phyloP scores from a whole-genome alignment of 495 filamentous ascomycete genomes.

The Paragyromitra xinjiangensis region DNA sequence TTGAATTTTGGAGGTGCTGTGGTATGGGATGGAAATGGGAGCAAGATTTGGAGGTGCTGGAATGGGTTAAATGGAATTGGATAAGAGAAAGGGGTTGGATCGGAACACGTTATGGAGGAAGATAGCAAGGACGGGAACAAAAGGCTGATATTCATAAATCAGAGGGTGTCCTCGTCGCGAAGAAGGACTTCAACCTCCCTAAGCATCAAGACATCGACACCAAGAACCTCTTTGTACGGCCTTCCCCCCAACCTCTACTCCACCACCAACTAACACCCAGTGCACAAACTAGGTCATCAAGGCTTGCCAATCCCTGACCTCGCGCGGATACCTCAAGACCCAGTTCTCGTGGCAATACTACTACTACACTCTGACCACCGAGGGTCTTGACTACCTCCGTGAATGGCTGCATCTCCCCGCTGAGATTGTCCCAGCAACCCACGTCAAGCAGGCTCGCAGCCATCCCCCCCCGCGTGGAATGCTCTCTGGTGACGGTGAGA shows the following conservation, averaged over 20 bases:
- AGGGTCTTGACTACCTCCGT: slow-evolving; percentile 99
- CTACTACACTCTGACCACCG: slow-evolving; percentile 99
- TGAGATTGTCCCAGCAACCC: slow-evolving; percentile 98
- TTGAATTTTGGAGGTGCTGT: background rate
- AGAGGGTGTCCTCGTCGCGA: slow-evolving; percentile 99
- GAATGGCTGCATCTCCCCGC: slow-evolving; percentile 99
- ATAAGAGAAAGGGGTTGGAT: no score
- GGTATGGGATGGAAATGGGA: background rate
- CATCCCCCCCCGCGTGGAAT: slow-evolving; percentile 98
- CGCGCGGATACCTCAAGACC: slow-evolving; percentile 97
- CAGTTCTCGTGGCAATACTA: slow-evolving; percentile 99
- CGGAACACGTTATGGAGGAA: background rate
- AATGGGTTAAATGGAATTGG: background rate
- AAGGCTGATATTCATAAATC: slow-evolving; percentile 26
- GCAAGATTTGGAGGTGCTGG: background rate
- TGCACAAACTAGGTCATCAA: slow-evolving; percentile 79
- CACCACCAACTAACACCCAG: slow-evolving; percentile 15
- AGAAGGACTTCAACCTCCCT: slow-evolving; percentile 96
- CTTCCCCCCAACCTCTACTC: background rate
- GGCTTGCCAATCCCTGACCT: slow-evolving; percentile 95
- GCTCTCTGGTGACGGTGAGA: slow-evolving; percentile 86
- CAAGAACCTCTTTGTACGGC: slow-evolving; percentile 86
- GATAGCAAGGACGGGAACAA: background rate
- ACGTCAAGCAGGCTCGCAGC: slow-evolving; percentile 99
- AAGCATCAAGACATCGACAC: slow-evolving; percentile 96